Evolutionary conservation across 768 basidiomycete species (phyloP).

Genomic region (Suillus lakei): DNA sequence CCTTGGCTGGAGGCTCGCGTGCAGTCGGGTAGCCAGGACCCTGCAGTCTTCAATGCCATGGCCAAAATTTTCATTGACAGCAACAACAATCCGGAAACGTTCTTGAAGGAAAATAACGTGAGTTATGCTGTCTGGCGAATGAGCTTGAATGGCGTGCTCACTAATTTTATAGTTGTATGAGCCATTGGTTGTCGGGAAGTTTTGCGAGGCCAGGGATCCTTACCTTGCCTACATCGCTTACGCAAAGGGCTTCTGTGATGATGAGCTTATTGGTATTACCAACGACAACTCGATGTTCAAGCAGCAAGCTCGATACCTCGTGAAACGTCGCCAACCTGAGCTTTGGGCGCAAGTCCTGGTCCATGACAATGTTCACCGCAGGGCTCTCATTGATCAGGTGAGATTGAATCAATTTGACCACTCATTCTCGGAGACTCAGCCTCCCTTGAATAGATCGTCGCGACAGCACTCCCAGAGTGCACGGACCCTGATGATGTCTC

Average conservation of each 20-base stretch:
- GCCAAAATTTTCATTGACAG: slow-evolving; percentile 99
- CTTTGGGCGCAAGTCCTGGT: slow-evolving; percentile 96
- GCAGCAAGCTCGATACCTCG: slow-evolving; percentile 97
- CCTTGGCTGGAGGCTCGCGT: slow-evolving; percentile 97
- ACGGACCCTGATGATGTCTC: slow-evolving; percentile 99
- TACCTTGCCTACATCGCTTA: slow-evolving; percentile 99
- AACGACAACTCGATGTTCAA: slow-evolving; percentile 99
- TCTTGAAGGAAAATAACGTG: slow-evolving; percentile 99
- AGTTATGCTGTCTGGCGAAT: slow-evolving; percentile 31
- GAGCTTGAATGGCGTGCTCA: slow-evolving; percentile 4
- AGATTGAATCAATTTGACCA: slow-evolving; percentile 15
- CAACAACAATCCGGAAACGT: slow-evolving; percentile 96
- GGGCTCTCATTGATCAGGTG: slow-evolving; percentile 92
- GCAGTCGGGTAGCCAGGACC: slow-evolving; percentile 91
- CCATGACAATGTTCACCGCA: slow-evolving; percentile 88
- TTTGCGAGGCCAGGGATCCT: slow-evolving; percentile 98
- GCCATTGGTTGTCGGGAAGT: slow-evolving; percentile 96
- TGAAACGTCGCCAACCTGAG: slow-evolving; percentile 93
- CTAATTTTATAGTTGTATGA: slow-evolving; percentile 79
- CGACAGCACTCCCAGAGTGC: slow-evolving; percentile 94
- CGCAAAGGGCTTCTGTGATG: slow-evolving; percentile 98
- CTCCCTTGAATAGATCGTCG: slow-evolving; percentile 65
- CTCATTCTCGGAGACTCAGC: not conserved
- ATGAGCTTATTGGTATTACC: slow-evolving; percentile 94
- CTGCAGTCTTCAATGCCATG: slow-evolving; percentile 93